Conservation (phyloP, 129 eudicot species). For the Helianthus tuberosus region DNA sequence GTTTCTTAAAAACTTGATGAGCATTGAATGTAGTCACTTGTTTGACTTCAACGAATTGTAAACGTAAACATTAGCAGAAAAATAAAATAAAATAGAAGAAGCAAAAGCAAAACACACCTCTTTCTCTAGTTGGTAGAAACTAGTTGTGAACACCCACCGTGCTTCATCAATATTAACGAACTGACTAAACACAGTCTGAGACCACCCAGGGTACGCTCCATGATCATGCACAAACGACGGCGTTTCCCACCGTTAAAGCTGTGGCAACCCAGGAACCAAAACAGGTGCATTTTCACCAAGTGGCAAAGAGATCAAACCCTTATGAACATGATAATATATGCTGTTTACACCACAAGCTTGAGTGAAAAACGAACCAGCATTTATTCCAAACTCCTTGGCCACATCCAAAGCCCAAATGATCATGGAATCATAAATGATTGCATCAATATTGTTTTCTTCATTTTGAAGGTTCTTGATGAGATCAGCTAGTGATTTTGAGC, state of each 20-base stretch:
- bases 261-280: constrained; percentile 42
- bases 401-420: constrained; percentile 42
- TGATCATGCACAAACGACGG: constrained; percentile 37
- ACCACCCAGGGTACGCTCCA: constrained; percentile 26
- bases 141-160: constrained; percentile 38
- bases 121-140: constrained; percentile 44
- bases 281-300: neutral
- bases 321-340: constrained; percentile 39
- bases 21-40: too few relatives aligned
- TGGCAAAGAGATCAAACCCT: constrained; percentile 35
- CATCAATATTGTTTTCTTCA: constrained; percentile 4
- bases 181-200: constrained; percentile 24
- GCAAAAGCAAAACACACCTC: constrained; percentile 27
- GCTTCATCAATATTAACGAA: constrained; percentile 35
- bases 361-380: constrained; percentile 47
- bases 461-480: constrained; percentile 17
- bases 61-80: too few relatives aligned
- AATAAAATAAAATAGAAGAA: neutral
- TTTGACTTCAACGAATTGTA: too few relatives aligned
- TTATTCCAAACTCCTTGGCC: constrained; percentile 28
- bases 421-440: constrained; percentile 45
- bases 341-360: constrained; percentile 53
- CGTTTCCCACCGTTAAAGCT: constrained; percentile 33
- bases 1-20: too few relatives aligned
- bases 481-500: constrained; percentile 17